Evolutionary conservation across 176 grass and related monocot genomes (phyloP).

Genomic region (Lolium rigidum): DNA sequence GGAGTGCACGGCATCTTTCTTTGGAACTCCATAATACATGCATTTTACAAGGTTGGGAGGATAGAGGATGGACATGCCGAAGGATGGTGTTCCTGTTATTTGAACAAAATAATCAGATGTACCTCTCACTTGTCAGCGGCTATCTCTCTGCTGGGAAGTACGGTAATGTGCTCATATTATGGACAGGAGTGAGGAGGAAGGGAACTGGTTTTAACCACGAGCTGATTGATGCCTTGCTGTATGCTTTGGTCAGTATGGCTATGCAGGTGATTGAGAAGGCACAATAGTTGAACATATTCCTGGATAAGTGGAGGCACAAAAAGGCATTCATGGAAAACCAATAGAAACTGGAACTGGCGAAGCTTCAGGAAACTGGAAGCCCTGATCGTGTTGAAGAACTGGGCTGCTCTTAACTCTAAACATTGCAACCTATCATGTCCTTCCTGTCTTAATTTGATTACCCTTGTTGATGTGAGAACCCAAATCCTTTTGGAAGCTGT

Average conservation of each 20-base stretch:
- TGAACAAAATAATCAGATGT: conserved; percentile 93
- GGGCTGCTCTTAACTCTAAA: too few species aligned
- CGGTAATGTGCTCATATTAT: conserved; percentile 84
- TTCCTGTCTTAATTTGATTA: conserved; percentile 38
- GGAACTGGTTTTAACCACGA: conserved; percentile 71
- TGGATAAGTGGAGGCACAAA: conserved; percentile 98
- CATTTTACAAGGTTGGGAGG: conserved; percentile 85
- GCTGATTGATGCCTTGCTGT: conserved; percentile 86
- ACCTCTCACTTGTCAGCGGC: conserved; percentile 85
- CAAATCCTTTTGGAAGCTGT: conserved; percentile 35
- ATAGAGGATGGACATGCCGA: conserved; percentile 82
- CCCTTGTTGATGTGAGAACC: conserved; percentile 1
- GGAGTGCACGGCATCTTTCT: too few species aligned
- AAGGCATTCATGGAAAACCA: conserved; percentile 97
- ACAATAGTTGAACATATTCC: conserved; percentile 88
- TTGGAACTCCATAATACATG: conserved; percentile 93
- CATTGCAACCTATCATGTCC: too few species aligned
- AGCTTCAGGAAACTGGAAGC: too few species aligned
- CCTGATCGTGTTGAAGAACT: too few species aligned
- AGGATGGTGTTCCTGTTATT: conserved; percentile 91
- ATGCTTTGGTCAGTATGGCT: conserved; percentile 86
- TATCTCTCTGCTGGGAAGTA: conserved; percentile 83
- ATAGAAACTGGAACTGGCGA: conserved; percentile 82
- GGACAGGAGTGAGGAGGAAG: conserved; percentile 88
- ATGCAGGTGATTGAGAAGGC: too few species aligned